A percentile compares a stretch with the other conserved stretches of the same genome.
Conservation (phyloP, 2,329 filamentous ascomycete species). For the Fusarium udum region DNA sequence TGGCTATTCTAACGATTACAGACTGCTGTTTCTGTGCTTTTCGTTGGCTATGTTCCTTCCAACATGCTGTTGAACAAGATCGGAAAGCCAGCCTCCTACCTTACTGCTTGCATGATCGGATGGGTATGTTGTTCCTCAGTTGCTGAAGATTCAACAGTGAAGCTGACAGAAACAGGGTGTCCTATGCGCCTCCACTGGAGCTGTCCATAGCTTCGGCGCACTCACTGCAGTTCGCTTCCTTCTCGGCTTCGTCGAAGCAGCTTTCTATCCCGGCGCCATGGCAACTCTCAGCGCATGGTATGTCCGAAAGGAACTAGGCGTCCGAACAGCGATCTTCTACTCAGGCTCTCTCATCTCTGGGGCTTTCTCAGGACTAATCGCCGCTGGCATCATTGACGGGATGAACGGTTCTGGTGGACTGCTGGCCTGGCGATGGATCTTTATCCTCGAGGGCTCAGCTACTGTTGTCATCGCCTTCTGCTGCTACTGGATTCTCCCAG, state of each 20-base stretch:
- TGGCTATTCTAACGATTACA: not conserved
- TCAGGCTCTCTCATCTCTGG: conserved; percentile 73
- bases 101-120: not conserved
- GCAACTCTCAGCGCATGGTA: conserved; percentile 59
- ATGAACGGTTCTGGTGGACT: conserved; percentile 26
- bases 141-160: fast-evolving
- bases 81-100: conserved; percentile 10
- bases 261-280: conserved; percentile 50
- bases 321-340: conserved; percentile 67
- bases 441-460: conserved; percentile 69
- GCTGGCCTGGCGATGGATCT: conserved; percentile 67
- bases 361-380: conserved; percentile 71
- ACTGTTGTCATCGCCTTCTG: conserved; percentile 34
- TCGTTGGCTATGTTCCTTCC: conserved; percentile 15
- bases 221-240: conserved; percentile 49
- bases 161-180: not conserved
- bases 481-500: conserved; percentile 30
- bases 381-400: conserved; percentile 64
- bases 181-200: not conserved
- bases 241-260: conserved; percentile 58
- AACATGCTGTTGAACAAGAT: conserved; percentile 20
- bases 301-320: conserved; percentile 69
- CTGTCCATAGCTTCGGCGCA: conserved; percentile 3
- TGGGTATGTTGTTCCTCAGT: not conserved
- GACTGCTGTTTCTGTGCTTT: conserved; percentile 10